Base-by-base conservation (phyloP, 257 asterid species). In the Oldenlandia corymbosa region DNA sequence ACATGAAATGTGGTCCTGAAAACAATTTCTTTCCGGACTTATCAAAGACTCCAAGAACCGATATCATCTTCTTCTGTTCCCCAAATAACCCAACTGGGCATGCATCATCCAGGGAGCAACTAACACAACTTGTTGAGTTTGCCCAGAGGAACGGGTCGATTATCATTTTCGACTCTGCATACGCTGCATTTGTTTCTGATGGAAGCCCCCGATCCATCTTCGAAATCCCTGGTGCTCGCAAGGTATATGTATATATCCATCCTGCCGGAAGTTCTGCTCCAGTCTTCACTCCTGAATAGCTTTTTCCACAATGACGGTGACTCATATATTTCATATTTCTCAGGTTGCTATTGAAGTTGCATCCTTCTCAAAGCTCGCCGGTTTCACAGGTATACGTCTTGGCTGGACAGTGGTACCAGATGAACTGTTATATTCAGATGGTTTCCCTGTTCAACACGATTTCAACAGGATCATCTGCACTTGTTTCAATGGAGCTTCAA, bases 401-500 rank as follows among this genome's bases (percentile, higher is more conserved):
- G 97, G 97, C 47, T 90, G 97, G 96, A 90, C 93, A 0, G 93
- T 90, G 60, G 97, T 90, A 52, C 97, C 97, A 1, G 79, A 88
- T 31, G 96, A 84, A 24, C 89, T 90, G 42, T n/a, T 79, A 28
- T 90, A 85, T 66, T 75, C 87, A 1, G 76, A 83, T 28, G 97
- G 97, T n/a, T 81, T 77, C 68, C 93, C 93, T 1, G 91, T 90
- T n/a, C 83, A 81, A 60, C 71, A 79, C 2, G 97, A 90, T 76
- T 88, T 80, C 67, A 81, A 90, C 53, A 92, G 96, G 6, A 75
- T 90, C 18, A 74, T 84, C 14, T 79, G 86, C 67, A 88, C 97
- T 7, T 85, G 91, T 76, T 90, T 90, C 65, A 85, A 90, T 63
- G 97, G 97, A 36, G 95, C 97, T 73, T 90, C 97, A 0, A 81